These are phyloP conservation scores for Colletotrichum sp. DNA, from an alignment of 2,329 filamentous ascomycete genomes.

Conservation along the genomic window DNA sequence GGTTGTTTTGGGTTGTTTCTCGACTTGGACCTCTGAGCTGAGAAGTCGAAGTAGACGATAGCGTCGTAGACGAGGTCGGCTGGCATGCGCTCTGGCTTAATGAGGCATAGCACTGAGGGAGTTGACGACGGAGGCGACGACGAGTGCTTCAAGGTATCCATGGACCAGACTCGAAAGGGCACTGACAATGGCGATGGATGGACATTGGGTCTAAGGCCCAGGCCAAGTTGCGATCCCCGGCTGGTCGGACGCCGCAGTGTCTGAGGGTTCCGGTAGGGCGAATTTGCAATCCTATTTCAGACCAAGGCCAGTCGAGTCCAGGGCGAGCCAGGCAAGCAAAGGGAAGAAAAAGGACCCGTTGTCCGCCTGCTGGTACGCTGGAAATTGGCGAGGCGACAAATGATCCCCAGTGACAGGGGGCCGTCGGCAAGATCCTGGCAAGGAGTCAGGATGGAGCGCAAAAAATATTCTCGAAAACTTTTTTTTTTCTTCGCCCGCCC, in stretches of 20 bases:
- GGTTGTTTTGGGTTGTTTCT: not conserved
- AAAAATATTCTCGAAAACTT: not conserved
- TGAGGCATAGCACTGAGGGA: not conserved
- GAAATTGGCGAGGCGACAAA: slow-evolving; percentile 15
- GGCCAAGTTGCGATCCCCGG: slow-evolving; percentile 9
- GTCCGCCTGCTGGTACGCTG: not conserved
- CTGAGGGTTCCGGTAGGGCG: slow-evolving; percentile 14
- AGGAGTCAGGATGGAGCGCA: not conserved
- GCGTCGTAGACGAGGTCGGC: not conserved
- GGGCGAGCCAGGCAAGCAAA: not conserved
- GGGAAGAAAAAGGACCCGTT: not conserved
- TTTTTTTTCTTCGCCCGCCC: not conserved
- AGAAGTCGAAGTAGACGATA: not conserved
- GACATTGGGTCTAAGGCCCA: not conserved
- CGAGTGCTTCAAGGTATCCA: not conserved
- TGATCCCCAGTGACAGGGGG: not conserved
- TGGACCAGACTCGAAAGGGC: not conserved
- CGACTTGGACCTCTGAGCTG: not conserved
- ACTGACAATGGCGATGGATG: not conserved
- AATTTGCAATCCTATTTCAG: not conserved
- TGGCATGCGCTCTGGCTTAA: not conserved
- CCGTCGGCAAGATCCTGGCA: slow-evolving; percentile 8
- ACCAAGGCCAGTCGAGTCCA: not conserved
- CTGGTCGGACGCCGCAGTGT: slow-evolving; percentile 13
- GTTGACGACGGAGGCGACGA: not conserved